Percentiles rank a stretch among this genome's conserved stretches.
phyloP scores from a whole-genome alignment of 2,329 filamentous ascomycete species.

The Cordyceps farinosa region DNA sequence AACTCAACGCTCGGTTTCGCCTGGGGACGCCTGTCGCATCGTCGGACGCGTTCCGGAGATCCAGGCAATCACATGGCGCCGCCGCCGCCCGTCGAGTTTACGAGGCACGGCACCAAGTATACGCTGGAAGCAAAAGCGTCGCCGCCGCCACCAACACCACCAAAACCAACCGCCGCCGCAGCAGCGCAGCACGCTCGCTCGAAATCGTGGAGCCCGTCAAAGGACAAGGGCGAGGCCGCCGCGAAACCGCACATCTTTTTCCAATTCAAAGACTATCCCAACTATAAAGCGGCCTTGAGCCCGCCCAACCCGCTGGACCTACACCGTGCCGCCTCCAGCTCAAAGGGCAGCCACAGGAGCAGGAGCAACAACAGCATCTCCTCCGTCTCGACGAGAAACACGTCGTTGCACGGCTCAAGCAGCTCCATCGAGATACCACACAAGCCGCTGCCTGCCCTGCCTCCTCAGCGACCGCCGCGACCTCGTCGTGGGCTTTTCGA shows the following conservation, averaged over 20 bases:
- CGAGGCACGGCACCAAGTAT: constrained; percentile 11
- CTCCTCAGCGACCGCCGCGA: constrained; percentile 15
- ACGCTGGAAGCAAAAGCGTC: background rate
- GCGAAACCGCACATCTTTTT: background rate
- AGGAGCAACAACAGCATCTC: constrained; percentile 5
- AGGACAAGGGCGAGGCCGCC: background rate
- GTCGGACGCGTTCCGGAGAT: constrained; percentile 10
- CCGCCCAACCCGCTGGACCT: constrained; percentile 3
- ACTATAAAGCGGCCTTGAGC: constrained; percentile 1
- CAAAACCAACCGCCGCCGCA: background rate
- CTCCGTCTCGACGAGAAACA: constrained; percentile 1
- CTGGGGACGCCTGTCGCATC: constrained; percentile 16
- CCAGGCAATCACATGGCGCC: background rate
- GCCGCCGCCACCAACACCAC: constrained; percentile 6
- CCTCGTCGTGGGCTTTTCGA: constrained; percentile 15
- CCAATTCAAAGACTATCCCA: background rate
- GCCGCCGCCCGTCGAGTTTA: background rate
- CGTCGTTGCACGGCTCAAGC: background rate
- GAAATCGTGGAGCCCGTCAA: constrained; percentile 9
- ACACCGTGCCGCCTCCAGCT: background rate
- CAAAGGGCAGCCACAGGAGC: constrained; percentile 3
- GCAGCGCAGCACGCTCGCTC: background rate
- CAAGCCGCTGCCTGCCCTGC: background rate
- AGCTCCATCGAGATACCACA: background rate
- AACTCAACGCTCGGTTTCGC: background rate